phyloP scores from a whole-genome alignment of 2,329 filamentous ascomycete species.

The Furcasterigmium sp. region DNA sequence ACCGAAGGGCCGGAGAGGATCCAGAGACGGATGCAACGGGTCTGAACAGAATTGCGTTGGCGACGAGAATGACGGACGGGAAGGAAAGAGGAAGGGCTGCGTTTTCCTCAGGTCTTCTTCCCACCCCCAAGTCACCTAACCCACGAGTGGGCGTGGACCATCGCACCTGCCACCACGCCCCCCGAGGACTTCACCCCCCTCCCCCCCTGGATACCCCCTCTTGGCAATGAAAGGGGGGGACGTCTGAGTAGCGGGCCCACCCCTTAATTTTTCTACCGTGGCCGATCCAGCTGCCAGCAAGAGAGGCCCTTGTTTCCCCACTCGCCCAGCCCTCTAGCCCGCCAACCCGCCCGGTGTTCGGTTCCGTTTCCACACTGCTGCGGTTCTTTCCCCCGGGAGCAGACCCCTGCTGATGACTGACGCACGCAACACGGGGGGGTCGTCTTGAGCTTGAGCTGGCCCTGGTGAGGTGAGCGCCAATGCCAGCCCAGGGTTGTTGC shows the following conservation, averaged over 20 bases:
- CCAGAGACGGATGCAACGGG: neutral
- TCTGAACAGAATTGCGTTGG: neutral
- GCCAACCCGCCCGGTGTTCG: too few relatives aligned
- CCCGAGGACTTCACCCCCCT: neutral
- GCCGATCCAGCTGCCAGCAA: too few relatives aligned
- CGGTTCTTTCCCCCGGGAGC: neutral
- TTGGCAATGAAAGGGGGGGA: conserved; percentile 1
- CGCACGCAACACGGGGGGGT: too few relatives aligned
- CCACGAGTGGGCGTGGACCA: neutral
- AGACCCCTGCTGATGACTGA: neutral
- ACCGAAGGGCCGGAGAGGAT: too few relatives aligned
- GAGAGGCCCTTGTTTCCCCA: too few relatives aligned
- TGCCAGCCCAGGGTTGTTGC: too few relatives aligned
- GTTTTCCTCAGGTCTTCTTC: conserved; percentile 1
- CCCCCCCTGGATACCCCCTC: neutral
- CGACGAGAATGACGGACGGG: conserved; percentile 1
- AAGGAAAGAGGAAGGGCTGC: conserved; percentile 3
- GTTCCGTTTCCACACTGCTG: neutral
- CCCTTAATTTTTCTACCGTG: too few relatives aligned
- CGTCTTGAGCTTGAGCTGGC: neutral
- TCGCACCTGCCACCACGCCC: neutral
- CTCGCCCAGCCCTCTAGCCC: too few relatives aligned
- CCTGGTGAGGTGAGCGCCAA: neutral
- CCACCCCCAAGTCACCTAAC: neutral
- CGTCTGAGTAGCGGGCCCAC: neutral